Conservation (phyloP, 768 basidiomycete genomes). For the Rhodosporidiobolus odoratus region DNA sequence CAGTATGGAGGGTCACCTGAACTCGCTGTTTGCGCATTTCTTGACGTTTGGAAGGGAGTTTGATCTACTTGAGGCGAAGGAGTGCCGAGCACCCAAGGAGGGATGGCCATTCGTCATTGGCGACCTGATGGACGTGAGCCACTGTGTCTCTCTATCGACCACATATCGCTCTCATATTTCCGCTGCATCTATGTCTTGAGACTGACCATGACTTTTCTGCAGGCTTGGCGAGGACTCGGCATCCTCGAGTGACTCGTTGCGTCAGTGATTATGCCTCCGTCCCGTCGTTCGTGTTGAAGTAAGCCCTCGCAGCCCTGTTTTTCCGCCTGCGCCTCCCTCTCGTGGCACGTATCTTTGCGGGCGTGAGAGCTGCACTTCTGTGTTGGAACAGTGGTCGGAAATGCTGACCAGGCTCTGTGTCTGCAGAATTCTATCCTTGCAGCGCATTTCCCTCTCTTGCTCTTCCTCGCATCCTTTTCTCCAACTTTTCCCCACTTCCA, state of each 20-base stretch:
- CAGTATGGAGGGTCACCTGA: constrained; percentile 65
- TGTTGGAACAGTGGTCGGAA: too few species aligned
- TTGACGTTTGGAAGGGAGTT: constrained; percentile 92
- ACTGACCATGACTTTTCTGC: background rate
- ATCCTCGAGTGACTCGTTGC: constrained; percentile 22
- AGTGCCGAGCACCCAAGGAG: constrained; percentile 57
- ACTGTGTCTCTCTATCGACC: background rate
- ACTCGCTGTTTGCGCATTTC: constrained; percentile 92
- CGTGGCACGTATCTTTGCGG: too few species aligned
- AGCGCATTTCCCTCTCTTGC: background rate
- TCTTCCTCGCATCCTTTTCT: background rate
- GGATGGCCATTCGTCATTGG: constrained; percentile 44
- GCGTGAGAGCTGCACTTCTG: too few species aligned
- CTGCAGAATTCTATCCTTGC: background rate
- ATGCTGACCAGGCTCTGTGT: background rate
- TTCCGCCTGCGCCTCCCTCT: too few species aligned
- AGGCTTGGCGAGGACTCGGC: constrained; percentile 38
- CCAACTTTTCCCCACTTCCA: background rate
- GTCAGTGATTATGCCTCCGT: background rate
- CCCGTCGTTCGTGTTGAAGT: background rate
- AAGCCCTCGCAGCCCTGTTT: background rate
- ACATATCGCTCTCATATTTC: background rate
- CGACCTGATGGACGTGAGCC: constrained; percentile 45
- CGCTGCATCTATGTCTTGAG: background rate
- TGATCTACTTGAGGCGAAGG: constrained; percentile 80